Evolutionary conservation across 164 flowering plant species (phyloP).

Genomic region (Protea cynaroides): DNA sequence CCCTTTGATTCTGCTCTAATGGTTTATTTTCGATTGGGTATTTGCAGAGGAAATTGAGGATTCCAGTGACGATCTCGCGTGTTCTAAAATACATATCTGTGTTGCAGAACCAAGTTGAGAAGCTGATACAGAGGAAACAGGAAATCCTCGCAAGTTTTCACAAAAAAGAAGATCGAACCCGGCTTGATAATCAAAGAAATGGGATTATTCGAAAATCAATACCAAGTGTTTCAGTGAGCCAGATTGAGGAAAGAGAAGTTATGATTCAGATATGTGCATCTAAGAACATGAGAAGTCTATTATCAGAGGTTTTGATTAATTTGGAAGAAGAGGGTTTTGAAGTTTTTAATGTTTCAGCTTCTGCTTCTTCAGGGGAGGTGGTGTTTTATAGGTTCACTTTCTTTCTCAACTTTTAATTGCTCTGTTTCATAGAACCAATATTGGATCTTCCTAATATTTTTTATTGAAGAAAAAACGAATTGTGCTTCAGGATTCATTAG

Average conservation of each 20-base stretch:
- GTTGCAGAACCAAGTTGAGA: conserved; percentile 48
- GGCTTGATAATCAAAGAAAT: conserved; percentile 4
- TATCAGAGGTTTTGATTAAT: conserved; percentile 33
- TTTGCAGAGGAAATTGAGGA: conserved; percentile 53
- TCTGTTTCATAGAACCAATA: background rate
- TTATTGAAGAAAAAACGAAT: no score
- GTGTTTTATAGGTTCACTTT: background rate
- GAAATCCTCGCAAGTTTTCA: conserved; percentile 29
- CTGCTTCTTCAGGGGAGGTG: background rate
- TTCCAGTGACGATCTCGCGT: conserved; percentile 47
- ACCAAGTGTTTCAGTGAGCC: conserved; percentile 24
- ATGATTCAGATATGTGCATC: conserved; percentile 36
- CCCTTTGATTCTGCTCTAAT: background rate
- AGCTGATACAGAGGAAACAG: conserved; percentile 33
- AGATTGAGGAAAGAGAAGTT: conserved; percentile 37
- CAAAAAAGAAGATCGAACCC: conserved; percentile 8
- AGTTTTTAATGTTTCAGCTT: background rate
- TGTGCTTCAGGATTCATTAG: no score
- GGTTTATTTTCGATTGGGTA: background rate
- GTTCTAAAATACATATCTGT: conserved; percentile 60
- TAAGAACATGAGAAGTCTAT: conserved; percentile 9
- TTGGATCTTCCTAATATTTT: no score
- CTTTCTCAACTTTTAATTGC: no score
- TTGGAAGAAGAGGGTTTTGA: background rate
- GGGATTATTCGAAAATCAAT: background rate